These are phyloP conservation scores for Wickerhamiella nectarea DNA, from an alignment of 805 yeast genomes.

Conservation along the genomic window DNA sequence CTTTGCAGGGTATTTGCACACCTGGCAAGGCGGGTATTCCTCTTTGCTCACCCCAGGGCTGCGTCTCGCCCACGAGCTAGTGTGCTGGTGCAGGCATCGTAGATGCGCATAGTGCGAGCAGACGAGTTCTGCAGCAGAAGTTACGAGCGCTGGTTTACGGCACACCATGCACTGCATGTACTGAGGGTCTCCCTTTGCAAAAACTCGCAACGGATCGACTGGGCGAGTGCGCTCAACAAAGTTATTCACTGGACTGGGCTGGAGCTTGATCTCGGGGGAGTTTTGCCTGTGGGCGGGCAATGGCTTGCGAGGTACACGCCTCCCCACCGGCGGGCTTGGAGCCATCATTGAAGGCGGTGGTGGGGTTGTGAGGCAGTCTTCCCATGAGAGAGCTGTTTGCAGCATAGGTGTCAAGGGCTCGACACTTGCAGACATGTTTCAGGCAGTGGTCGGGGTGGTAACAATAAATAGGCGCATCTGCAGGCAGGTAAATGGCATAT, in stretches of 20 bases:
- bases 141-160: background rate
- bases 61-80: background rate
- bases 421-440: background rate
- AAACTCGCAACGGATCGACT: background rate
- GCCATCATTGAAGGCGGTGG: background rate
- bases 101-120: slow-evolving; percentile 11
- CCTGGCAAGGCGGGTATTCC: slow-evolving; percentile 6
- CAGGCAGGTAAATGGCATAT: background rate
- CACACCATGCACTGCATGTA: slow-evolving; percentile 11
- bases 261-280: too few relatives aligned
- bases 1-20: slow-evolving; percentile 10
- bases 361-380: background rate
- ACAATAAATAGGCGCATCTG: background rate
- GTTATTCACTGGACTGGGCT: too few relatives aligned
- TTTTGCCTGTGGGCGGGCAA: background rate
- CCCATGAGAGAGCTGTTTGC: slow-evolving; percentile 4
- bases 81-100: slow-evolving; percentile 6
- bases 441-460: background rate
- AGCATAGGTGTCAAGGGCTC: slow-evolving; percentile 2
- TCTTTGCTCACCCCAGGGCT: background rate
- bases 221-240: background rate
- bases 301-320: slow-evolving; percentile 2
- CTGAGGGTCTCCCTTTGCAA: background rate
- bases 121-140: slow-evolving; percentile 6
- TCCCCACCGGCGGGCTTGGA: background rate